Conservation (phyloP, 768 basidiomycete species). For the Tylopilus vinaceipallidus region DNA sequence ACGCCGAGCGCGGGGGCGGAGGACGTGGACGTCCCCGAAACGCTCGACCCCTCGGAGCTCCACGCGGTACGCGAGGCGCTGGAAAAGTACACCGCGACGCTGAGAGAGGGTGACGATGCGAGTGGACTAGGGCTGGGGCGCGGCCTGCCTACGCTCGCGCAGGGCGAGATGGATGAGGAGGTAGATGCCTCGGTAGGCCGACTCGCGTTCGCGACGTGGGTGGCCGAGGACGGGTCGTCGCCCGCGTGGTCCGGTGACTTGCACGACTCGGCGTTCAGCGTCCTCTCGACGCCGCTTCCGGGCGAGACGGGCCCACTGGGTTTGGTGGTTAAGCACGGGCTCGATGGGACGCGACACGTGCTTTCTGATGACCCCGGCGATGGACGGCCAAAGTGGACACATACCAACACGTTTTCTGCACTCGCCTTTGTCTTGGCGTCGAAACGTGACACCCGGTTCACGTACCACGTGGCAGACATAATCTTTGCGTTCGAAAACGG, state of each 20-base stretch:
- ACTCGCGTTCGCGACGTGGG: constrained; percentile 63
- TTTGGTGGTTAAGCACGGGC: constrained; percentile 65
- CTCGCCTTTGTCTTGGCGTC: constrained; percentile 92
- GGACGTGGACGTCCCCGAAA: constrained; percentile 79
- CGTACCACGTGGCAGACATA: constrained; percentile 59
- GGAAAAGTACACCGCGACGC: constrained; percentile 78
- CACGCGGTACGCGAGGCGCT: constrained; percentile 75
- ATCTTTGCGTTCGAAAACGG: constrained; percentile 88
- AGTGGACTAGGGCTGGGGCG: constrained; percentile 63
- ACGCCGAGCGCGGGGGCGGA: constrained; percentile 33
- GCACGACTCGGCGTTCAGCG: constrained; percentile 38
- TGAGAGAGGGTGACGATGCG: constrained; percentile 56
- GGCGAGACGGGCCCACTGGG: constrained; percentile 40
- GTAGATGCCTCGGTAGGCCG: constrained; percentile 76
- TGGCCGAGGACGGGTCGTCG: constrained; percentile 47
- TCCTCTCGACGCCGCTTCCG: constrained; percentile 75
- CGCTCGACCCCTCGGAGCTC: constrained; percentile 81
- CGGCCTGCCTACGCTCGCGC: constrained; percentile 75
- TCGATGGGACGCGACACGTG: constrained; percentile 69
- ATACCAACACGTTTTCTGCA: constrained; percentile 82
- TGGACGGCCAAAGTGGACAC: constrained; percentile 54
- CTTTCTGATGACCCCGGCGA: constrained; percentile 32
- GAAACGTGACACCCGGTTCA: constrained; percentile 87
- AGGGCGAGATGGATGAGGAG: constrained; percentile 91
- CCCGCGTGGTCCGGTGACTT: constrained; percentile 42